A percentile compares a stretch with the other conserved stretches of the same genome.
Conservation (phyloP, 2,329 filamentous ascomycete species). For the Aureobasidium sp. region DNA sequence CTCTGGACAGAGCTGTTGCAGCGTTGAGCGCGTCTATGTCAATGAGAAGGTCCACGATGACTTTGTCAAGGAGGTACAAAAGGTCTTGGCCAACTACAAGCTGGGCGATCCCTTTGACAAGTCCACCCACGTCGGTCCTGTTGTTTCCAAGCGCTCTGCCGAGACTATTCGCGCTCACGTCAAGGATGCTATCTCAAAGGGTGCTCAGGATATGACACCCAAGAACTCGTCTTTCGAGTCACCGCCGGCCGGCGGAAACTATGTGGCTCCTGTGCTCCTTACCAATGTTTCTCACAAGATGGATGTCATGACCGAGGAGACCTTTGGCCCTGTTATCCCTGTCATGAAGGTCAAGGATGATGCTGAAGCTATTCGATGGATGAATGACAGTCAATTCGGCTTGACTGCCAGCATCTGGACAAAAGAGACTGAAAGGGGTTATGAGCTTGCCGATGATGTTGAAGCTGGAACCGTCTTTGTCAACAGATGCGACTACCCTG, state of each 20-base stretch:
- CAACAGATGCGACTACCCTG: slow-evolving; percentile 87
- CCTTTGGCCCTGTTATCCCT: slow-evolving; percentile 86
- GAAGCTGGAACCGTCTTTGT: slow-evolving; percentile 95
- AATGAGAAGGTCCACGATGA: slow-evolving; percentile 74
- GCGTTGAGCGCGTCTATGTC: slow-evolving; percentile 86
- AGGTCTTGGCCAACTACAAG: slow-evolving; percentile 68
- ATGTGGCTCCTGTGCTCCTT: slow-evolving; percentile 76
- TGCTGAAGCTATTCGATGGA: slow-evolving; percentile 69
- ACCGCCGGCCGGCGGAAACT: slow-evolving; percentile 73
- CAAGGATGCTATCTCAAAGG: slow-evolving; percentile 71
- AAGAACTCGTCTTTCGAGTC: slow-evolving; percentile 68
- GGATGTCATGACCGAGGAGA: slow-evolving; percentile 87
- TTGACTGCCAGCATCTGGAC: slow-evolving; percentile 97
- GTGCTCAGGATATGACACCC: slow-evolving; percentile 77
- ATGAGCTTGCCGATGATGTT: slow-evolving; percentile 68
- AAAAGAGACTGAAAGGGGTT: slow-evolving; percentile 68
- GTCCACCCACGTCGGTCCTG: slow-evolving; percentile 75
- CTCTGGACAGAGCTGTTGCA: slow-evolving; percentile 96
- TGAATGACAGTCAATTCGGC: slow-evolving; percentile 94
- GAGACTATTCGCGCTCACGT: slow-evolving; percentile 71
- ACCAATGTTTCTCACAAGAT: slow-evolving; percentile 73
- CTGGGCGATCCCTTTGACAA: slow-evolving; percentile 81
- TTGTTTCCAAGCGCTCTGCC: slow-evolving; percentile 73
- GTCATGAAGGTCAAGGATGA: slow-evolving; percentile 80
- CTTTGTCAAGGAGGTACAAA: slow-evolving; percentile 71